Percentiles rank a stretch among this genome's conserved stretches.
These are phyloP conservation scores for Syzygium grande DNA, from an alignment of 345 rosid species.

Conservation along the genomic window DNA sequence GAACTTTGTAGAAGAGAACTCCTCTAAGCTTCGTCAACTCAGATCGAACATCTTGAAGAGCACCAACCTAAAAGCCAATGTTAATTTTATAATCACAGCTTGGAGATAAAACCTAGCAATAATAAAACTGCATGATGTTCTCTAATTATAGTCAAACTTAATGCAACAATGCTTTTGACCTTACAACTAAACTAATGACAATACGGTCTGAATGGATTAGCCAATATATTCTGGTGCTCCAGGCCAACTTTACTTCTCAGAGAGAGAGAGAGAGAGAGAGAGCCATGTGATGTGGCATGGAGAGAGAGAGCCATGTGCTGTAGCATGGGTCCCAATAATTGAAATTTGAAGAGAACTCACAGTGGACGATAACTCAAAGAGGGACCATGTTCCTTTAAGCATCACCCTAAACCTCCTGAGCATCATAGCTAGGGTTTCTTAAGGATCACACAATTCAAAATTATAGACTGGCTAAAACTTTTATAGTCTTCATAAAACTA, in stretches of 20 bases:
- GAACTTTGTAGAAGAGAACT: conserved; percentile 66
- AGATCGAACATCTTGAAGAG: conserved; percentile 97
- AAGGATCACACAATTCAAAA: neutral
- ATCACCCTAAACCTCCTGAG: neutral
- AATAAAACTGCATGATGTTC: neutral
- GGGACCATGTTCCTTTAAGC: neutral
- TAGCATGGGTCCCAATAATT: neutral
- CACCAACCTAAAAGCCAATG: conserved; percentile 70
- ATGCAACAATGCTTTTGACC: neutral
- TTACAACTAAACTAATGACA: neutral
- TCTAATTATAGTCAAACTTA: neutral
- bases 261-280: neutral
- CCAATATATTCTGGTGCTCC: neutral
- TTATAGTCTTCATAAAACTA: neutral
- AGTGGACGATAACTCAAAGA: neutral
- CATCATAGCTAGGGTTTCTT: neutral
- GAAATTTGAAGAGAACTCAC: neutral
- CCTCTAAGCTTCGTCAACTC: conserved; percentile 89
- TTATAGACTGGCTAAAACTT: neutral
- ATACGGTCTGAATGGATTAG: neutral
- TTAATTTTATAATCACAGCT: neutral
- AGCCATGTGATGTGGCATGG: neutral
- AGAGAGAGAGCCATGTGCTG: neutral
- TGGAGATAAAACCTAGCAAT: neutral
- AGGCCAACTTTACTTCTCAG: neutral